Evolutionary conservation across 495 filamentous ascomycete species (phyloP), one percentile per base, ranked within the genome.

Genomic region (Hypoxylon fuscum): DNA sequence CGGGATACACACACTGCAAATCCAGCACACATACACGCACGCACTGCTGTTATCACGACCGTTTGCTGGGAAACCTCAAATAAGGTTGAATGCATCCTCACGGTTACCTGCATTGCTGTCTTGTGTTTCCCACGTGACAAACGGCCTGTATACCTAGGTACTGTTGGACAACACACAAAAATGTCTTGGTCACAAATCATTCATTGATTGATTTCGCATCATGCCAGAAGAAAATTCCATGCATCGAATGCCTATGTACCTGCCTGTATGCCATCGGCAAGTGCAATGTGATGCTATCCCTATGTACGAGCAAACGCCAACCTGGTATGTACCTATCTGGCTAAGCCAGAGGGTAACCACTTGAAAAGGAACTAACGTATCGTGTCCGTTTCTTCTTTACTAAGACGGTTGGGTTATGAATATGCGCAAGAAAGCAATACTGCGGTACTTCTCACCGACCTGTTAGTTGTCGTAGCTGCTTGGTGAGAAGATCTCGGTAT

Each of bases 91-190:
- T 70, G 61, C 64, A 63, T 61, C n/a, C 20, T 29, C 31, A 54
- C 69, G 69, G 69, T 52, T 72, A 68, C 67, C 60, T 63, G 69
- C 69, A 70, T 67, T 47, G 55, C 40, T 70, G 69, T 68, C 61
- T 64, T 64, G 64, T 72, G 69, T 68, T 72, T 72, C 58, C 67
- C 69, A 72, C 67, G 69, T 72, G 67, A 72, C 69, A 72, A 72
- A 72, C 69, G 63, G 62, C 40, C 62, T 56, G 58, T 62, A 53
- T 46, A 48, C 52, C 21, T 10, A 35, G 32, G 15, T 40, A 41
- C 31, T 17, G 37, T 61, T 66, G 25, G 32, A 55, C 54, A 63
- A 37, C 47, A 44, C 52, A 41, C 10, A 57, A 50, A 53, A 20
- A 48, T 31, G 44, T 48, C 44, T 48, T 48, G 44, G 22, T 48